These are phyloP conservation scores for Mollisia scopiformis DNA, from an alignment of 2,329 filamentous ascomycete genomes.

Conservation along the genomic window DNA sequence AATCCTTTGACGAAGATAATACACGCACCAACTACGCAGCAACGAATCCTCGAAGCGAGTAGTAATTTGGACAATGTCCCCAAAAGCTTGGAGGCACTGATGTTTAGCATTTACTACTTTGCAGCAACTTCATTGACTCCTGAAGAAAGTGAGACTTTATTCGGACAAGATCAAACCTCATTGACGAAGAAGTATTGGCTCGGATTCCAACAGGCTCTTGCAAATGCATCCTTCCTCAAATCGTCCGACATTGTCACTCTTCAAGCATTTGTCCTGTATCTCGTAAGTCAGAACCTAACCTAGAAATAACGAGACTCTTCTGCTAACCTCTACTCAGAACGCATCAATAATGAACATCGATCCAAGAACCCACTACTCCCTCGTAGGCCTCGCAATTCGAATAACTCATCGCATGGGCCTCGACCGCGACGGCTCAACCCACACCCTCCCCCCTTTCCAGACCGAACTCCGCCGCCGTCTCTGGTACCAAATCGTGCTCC, in stretches of 20 bases:
- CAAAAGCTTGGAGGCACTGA: slow-evolving; percentile 1
- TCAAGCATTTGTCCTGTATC: slow-evolving; percentile 15
- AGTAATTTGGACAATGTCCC: slow-evolving; percentile 34
- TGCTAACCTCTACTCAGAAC: neutral
- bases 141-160: neutral
- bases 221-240: neutral
- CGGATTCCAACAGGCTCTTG: neutral
- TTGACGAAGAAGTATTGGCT: neutral
- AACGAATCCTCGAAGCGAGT: slow-evolving; percentile 61
- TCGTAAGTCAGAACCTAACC: neutral
- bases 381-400: slow-evolving; percentile 9
- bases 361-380: neutral
- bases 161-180: neutral
- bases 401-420: slow-evolving; percentile 46
- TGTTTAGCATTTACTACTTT: slow-evolving; percentile 16
- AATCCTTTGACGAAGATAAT: slow-evolving; percentile 70
- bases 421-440: slow-evolving; percentile 44
- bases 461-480: slow-evolving; percentile 60
- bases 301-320: neutral
- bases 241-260: slow-evolving; percentile 33
- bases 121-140: slow-evolving; percentile 10
- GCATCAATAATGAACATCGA: neutral
- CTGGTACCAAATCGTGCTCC: slow-evolving; percentile 58
- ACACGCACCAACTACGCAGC: slow-evolving; percentile 34
- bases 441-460: slow-evolving; percentile 47